These are phyloP conservation scores for Galerina marginata DNA, from an alignment of 768 basidiomycete genomes.

Conservation along the genomic window DNA sequence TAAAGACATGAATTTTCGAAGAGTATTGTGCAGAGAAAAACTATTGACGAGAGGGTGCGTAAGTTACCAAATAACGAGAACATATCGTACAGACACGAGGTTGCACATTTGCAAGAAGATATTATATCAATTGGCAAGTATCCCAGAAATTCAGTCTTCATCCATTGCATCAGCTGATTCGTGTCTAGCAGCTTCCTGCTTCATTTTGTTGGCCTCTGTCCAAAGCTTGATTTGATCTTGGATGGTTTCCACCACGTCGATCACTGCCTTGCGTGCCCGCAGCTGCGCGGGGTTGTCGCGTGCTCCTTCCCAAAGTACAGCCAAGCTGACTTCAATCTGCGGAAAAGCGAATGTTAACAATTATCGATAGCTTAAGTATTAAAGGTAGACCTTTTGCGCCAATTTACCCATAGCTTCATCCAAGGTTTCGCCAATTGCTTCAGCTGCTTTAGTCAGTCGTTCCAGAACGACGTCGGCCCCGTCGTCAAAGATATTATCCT, in stretches of 20 bases:
- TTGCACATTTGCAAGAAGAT: background rate
- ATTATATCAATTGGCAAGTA: background rate
- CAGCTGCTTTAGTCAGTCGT: constrained; percentile 49
- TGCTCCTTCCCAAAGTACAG: constrained; percentile 63
- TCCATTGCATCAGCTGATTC: constrained; percentile 15
- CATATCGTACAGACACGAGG: too few species aligned
- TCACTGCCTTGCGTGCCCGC: constrained; percentile 41
- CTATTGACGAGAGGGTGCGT: too few species aligned
- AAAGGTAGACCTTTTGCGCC: constrained; percentile 55
- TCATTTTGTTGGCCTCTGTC: constrained; percentile 43
- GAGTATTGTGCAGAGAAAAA: too few species aligned
- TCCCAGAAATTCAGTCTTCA: constrained; percentile 18
- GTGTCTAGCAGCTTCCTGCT: constrained; percentile 21
- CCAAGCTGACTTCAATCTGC: constrained; percentile 48
- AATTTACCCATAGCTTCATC: constrained; percentile 51
- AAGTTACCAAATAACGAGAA: too few species aligned
- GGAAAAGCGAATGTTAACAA: background rate
- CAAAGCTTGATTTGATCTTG: constrained; percentile 51
- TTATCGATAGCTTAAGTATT: background rate
- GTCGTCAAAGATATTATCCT: constrained; percentile 57
- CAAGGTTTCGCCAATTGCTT: constrained; percentile 55
- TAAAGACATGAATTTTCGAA: too few species aligned
- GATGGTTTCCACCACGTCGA: constrained; percentile 43
- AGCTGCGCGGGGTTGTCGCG: constrained; percentile 54
- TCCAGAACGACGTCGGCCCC: constrained; percentile 57